Evolutionary conservation across 2,329 filamentous ascomycete genomes (phyloP).

Genomic region (Diaporthe velutina): DNA sequence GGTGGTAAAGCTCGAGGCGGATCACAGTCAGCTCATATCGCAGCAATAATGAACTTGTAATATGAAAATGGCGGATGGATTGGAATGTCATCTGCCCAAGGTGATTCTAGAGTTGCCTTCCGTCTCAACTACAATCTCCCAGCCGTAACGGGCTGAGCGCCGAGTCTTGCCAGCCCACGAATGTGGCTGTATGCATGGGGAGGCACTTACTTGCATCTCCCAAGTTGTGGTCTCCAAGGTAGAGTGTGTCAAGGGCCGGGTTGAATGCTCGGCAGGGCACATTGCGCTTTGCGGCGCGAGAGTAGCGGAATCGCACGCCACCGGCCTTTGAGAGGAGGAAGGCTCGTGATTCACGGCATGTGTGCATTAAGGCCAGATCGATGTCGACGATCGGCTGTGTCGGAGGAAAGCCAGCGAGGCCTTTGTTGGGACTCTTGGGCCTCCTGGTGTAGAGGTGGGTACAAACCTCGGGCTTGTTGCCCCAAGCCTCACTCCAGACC

Average conservation of each 20-base stretch:
- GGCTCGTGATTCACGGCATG: background rate
- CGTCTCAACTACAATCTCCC: background rate
- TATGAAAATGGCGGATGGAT: too few species aligned
- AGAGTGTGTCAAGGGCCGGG: slow-evolving; percentile 3
- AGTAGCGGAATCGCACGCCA: background rate
- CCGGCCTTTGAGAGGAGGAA: background rate
- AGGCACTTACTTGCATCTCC: background rate
- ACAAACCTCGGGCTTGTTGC: background rate
- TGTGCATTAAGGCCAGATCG: background rate
- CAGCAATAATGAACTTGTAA: background rate
- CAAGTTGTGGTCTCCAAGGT: background rate
- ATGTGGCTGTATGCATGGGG: background rate
- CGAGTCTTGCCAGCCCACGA: background rate
- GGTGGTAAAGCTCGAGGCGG: too few species aligned
- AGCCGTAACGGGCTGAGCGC: too few species aligned
- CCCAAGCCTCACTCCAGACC: background rate
- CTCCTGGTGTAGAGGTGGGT: background rate
- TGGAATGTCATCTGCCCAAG: too few species aligned
- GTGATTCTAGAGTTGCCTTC: background rate
- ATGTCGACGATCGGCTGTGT: background rate
- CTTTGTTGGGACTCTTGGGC: background rate
- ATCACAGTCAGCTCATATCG: background rate
- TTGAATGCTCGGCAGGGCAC: slow-evolving; percentile 12
- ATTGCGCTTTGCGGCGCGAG: background rate
- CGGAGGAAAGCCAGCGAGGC: background rate